Conservation (phyloP, 345 rosid species). For the Crucihimalaya himalaica region DNA sequence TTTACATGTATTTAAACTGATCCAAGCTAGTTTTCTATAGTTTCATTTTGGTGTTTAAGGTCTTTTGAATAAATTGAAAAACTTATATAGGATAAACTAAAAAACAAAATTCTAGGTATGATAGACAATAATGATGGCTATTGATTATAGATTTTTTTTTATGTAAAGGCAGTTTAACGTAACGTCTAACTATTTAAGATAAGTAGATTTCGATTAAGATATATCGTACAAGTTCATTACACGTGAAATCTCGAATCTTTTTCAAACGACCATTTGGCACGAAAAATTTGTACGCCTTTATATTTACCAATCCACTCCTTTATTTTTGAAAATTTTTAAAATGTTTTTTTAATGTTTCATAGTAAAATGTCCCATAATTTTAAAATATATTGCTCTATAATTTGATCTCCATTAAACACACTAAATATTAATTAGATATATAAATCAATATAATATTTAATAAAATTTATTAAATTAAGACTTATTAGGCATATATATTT, state of each 20-base stretch:
- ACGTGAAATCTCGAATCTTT: conserved; percentile 28
- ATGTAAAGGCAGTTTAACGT: neutral
- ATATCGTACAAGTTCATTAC: conserved; percentile 14
- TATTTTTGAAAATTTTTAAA: neutral
- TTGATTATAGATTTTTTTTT: neutral
- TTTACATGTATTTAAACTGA: neutral
- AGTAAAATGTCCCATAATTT: too few relatives aligned
- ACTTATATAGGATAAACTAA: neutral
- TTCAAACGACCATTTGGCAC: conserved; percentile 9
- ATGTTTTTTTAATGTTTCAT: neutral
- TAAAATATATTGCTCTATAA: neutral
- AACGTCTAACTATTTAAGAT: conserved; percentile 16
- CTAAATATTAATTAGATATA: neutral
- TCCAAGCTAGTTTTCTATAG: neutral
- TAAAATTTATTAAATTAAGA: neutral
- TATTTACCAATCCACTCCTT: neutral
- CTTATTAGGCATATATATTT: neutral
- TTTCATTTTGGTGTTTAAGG: neutral
- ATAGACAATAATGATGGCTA: neutral
- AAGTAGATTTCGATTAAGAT: neutral
- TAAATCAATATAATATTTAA: neutral
- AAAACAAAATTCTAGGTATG: neutral
- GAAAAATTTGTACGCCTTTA: neutral
- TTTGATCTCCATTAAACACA: neutral
- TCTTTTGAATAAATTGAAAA: neutral